Base-by-base conservation (phyloP, 2,329 filamentous ascomycete genomes). In the Aspergillus chevalieri region DNA sequence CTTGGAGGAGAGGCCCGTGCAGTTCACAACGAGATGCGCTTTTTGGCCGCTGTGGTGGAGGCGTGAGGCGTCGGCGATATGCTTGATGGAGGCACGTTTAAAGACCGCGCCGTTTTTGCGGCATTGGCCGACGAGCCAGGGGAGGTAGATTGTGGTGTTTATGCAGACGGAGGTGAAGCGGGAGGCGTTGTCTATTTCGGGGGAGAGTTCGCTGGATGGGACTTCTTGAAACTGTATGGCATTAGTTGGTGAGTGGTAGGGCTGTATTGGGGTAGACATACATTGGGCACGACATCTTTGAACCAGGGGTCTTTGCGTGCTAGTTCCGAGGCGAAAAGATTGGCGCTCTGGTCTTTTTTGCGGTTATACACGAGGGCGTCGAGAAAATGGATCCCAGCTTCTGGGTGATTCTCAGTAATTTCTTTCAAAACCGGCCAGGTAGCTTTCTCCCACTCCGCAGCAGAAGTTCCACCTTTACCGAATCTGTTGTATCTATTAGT, bases 131-230 rank as follows among this genome's bases (percentile, higher is more conserved):
- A 87, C 75, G 0, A 97, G 83, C 82, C 87, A 96, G 3, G 88
- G 83, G 2, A 96, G 81, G 70, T 96, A 97, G 50, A 96, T 72
- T 39, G 87, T 82, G 0, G 88, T 88, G 72, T 97, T 96, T 67
- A 96, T 92, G 71, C 91, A 96, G 38, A 95, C 84, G 1, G 87
- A 92, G 6, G 82, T 89, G 68, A 93, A 95, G 48, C 79, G 76
- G 46, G 82, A 87, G 21, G 83, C 90, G 9, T 85, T 86, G 52
- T 89, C 84, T 47, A 85, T 80, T 15, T 80, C 87, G 0, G 73
- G 59, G 0, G 82, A 80, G 1, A 95, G 72, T 57, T 86, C 77
- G 8, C 62, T 52, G 8, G 77, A 66, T 4, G 77, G 64, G 3
- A 92, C 68, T 50, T 82, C 72, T 52, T 81, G 79, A 68, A 84